These are phyloP conservation scores for Colletotrichum trifolii DNA, from an alignment of 2,329 filamentous ascomycete genomes.

Conservation along the genomic window DNA sequence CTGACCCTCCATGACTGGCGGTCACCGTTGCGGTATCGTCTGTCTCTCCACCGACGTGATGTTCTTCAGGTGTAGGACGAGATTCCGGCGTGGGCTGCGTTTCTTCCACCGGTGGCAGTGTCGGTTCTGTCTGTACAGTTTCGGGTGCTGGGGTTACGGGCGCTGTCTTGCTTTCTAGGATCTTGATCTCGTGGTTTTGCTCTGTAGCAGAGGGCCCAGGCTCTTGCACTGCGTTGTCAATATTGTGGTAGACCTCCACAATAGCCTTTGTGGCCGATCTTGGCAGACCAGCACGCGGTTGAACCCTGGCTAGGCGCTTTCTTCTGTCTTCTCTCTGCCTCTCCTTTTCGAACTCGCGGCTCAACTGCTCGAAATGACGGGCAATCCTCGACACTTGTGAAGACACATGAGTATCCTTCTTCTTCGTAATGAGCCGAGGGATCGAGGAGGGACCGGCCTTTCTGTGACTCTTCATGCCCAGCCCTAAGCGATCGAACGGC, in stretches of 20 bases:
- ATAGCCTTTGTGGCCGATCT: constrained; percentile 94
- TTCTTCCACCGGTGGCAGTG: constrained; percentile 28
- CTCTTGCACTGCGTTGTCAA: constrained; percentile 91
- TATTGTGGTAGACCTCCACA: constrained; percentile 94
- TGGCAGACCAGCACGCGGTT: constrained; percentile 82
- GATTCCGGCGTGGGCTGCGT: constrained; percentile 24
- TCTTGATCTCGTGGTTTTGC: constrained; percentile 31
- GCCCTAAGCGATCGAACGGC: constrained; percentile 76
- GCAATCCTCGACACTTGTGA: constrained; percentile 91
- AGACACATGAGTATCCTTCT: constrained; percentile 82
- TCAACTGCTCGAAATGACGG: constrained; percentile 96
- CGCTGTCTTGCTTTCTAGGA: constrained; percentile 30
- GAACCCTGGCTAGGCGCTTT: constrained; percentile 79
- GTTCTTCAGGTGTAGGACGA: constrained; percentile 23
- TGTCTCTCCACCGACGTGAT: constrained; percentile 42
- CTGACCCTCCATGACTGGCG: constrained; percentile 70
- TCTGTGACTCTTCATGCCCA: constrained; percentile 70
- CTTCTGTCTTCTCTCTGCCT: constrained; percentile 81
- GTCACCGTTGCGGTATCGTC: constrained; percentile 52
- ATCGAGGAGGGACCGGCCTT: constrained; percentile 80
- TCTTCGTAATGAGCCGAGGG: constrained; percentile 84
- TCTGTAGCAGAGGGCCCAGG: constrained; percentile 72
- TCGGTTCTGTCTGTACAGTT: constrained; percentile 37
- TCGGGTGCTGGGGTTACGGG: constrained; percentile 25
- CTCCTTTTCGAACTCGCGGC: constrained; percentile 96